Evolutionary conservation across 257 asterid species (phyloP), one percentile per base, ranked within the genome.

Genomic region (Craterostigma plantagineum): DNA sequence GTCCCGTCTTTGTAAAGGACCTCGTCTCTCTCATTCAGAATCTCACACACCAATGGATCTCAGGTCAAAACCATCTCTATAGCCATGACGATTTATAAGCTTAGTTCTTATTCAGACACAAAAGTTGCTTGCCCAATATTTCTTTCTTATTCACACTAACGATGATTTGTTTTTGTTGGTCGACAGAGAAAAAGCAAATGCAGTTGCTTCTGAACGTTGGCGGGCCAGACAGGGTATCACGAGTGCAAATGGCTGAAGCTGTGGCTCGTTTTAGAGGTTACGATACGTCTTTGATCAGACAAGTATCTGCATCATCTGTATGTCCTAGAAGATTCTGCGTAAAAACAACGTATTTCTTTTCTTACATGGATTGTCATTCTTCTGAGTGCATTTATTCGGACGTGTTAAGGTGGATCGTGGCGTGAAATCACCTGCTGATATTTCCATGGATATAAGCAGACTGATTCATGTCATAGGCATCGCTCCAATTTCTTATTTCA

Each of bases 231-330:
- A 65, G 92, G 64, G 61, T 90, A 15, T 79, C 98, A 14, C 73
- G 98, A 45, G 91, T 82, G 55, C 91, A 87, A 66, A 87, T 87
- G 98, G 98, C 98, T 4, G 93, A 87, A 67, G 79, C 76, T 55
- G 86, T 82, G 55, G 95, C 95, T 30, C 54, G 50, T 36, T 62
- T 57, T 36, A 70, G 76, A 66, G 91, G 82, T 43, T 72, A 82
- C 48, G 61, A 56, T 42, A 43, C 75, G 52, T 71, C 98, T 46
- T 46, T 68, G 68, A 76, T 87, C 73, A 82, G 63, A 33, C 63
- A 73, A 16, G 95, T 76, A 17, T 76, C 95, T 14, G 86, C 98
- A 34, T 72, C 91, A 57, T 67, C 86, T 12, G 98, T 87, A 73
- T 39, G 81, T 64, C 53, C 41, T 36, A 2, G n/a, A n/a, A n/a